phyloP scores from a whole-genome alignment of 78 protist species.

The Dictyostelium discoideum region DNA sequence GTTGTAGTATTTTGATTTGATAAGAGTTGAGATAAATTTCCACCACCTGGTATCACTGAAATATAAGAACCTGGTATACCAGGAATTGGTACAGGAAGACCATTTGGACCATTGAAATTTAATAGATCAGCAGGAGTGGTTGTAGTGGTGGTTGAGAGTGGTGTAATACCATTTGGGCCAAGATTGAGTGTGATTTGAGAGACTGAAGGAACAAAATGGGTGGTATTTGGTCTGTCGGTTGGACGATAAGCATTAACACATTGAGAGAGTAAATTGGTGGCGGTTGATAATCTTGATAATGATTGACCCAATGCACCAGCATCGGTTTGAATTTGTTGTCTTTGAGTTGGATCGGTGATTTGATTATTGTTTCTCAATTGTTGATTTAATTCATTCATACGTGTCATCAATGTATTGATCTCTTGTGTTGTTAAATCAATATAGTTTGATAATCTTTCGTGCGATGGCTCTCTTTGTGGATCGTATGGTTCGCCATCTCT shows the following conservation, averaged over 20 bases:
- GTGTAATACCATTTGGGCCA: constrained; percentile 22
- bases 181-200: constrained; percentile 41
- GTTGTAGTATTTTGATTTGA: neutral
- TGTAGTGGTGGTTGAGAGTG: neutral
- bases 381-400: neutral
- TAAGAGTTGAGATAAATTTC: neutral
- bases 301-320: neutral
- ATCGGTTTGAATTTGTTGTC: constrained; percentile 49
- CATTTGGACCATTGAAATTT: neutral
- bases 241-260: neutral
- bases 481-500: neutral
- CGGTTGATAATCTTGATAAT: neutral
- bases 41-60: neutral
- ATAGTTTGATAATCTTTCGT: constrained; percentile 21
- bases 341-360: constrained; percentile 9
- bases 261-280: constrained; percentile 19
- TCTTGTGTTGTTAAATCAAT: neutral
- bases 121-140: neutral
- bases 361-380: constrained; percentile 2
- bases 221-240: neutral
- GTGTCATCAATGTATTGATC: neutral
- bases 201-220: constrained; percentile 1
- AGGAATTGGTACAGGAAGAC: neutral
- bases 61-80: neutral
- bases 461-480: constrained; percentile 26